phyloP scores from a whole-genome alignment of 1,139 yeast genomes.

The Candida freyschussii region DNA sequence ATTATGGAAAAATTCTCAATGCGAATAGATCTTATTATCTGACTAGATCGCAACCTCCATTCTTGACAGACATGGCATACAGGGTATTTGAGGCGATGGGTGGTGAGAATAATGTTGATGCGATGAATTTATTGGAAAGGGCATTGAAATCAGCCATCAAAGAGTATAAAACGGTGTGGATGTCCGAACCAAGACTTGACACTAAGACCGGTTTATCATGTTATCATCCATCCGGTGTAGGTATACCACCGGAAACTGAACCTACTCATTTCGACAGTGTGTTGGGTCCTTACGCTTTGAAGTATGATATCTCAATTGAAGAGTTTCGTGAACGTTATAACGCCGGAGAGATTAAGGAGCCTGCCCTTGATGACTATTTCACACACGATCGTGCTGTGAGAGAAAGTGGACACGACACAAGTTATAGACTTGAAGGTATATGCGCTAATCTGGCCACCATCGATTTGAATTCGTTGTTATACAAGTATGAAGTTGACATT shows the following conservation, averaged over 20 bases:
- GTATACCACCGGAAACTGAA: slow-evolving; percentile 97
- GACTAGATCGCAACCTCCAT: slow-evolving; percentile 97
- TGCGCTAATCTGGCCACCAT: slow-evolving; percentile 90
- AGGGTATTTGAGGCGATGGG: slow-evolving; percentile 61
- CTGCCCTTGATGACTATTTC: slow-evolving; percentile 81
- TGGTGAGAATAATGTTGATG: slow-evolving; percentile 36
- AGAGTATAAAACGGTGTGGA: slow-evolving; percentile 85
- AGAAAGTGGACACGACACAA: slow-evolving; percentile 95
- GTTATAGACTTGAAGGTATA: slow-evolving; percentile 83
- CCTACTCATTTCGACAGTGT: slow-evolving; percentile 79
- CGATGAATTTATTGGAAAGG: slow-evolving; percentile 56
- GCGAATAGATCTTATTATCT: slow-evolving; percentile 92
- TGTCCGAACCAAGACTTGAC: slow-evolving; percentile 67
- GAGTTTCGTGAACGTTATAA: slow-evolving; percentile 74
- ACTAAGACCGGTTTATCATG: slow-evolving; percentile 77
- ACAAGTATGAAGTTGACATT: slow-evolving; percentile 88
- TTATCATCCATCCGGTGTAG: slow-evolving; percentile 85
- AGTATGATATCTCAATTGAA: slow-evolving; percentile 54
- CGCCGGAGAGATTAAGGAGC: slow-evolving; percentile 59
- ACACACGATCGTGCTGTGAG: slow-evolving; percentile 93
- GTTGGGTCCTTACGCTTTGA: slow-evolving; percentile 62
- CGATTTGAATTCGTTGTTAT: slow-evolving; percentile 79
- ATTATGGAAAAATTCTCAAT: slow-evolving; percentile 89
- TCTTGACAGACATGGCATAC: slow-evolving; percentile 87
- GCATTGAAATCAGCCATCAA: slow-evolving; percentile 77